Evolutionary conservation across 2,329 filamentous ascomycete species (phyloP), one percentile per base, ranked within the genome.

Genomic region (Neofusicoccum kwambonambiense): DNA sequence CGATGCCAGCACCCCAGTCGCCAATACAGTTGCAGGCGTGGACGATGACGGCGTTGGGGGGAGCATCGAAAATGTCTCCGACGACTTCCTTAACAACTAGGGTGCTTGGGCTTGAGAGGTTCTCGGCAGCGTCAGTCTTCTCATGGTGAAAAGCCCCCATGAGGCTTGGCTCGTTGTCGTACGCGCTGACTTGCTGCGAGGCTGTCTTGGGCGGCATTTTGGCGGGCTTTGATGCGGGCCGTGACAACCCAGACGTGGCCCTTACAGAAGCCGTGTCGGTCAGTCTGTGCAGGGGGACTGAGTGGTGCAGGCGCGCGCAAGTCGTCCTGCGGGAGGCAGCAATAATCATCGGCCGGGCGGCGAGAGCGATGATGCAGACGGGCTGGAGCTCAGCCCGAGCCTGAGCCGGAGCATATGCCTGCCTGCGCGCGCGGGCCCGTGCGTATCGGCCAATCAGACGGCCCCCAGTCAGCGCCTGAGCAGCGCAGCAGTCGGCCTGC

Each of bases 1-100:
- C 86, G 62, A 88, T 86, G n/a, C 86, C 86, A 3, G 78, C 79
- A 51, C 84, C 84, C 86, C 86, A 89, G 13, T 70, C 70, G 5
- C 86, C 86, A 66, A 80, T 74, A 58, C 81, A 82, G 72, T 88
- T 89, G 75, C 86, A 88, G 12, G 86, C 84, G 72, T 89, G 86
- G 65, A 87, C 80, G 15, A 88, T 74, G 15, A 85, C 77, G 22
- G 80, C 77, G 61, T 78, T 74, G 39, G 79, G 71, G 0, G 85
- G 84, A 0, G 83, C 83, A 42, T 78, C 71, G 70, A 88, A 87
- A 44, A 89, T 78, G 69, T 85, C 76, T 60, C 83, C 83, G 51
- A 63, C 67, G 31, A 67, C 50, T 62, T 74, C 71, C 7, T 42
- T 66, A 44, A 71, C 41, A 6, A n/a, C 45, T 19, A 64, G 37